Evolutionary conservation across 352 stramenopile species (phyloP).

Genomic region (Phytophthora megakarya): DNA sequence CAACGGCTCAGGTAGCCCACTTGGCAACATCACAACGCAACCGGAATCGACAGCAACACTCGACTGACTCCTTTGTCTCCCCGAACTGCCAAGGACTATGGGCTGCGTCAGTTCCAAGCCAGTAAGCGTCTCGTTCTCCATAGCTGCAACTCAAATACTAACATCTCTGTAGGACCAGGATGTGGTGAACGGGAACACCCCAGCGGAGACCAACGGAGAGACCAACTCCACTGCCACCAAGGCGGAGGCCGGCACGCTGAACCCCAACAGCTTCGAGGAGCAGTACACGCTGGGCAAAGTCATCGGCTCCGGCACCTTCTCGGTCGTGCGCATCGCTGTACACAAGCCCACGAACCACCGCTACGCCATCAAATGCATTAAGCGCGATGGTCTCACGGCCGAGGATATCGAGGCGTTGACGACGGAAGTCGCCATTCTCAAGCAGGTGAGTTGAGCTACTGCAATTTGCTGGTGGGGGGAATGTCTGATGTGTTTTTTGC

Average conservation of each 20-base stretch:
- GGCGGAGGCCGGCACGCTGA: constrained; percentile 28
- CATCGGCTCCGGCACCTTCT: constrained; percentile 91
- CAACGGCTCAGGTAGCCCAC: constrained; percentile 1
- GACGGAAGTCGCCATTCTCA: constrained; percentile 85
- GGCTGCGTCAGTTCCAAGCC: constrained; percentile 80
- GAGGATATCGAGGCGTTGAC: constrained; percentile 89
- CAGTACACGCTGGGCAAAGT: constrained; percentile 87
- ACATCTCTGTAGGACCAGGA: constrained; percentile 39
- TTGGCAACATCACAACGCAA: constrained; percentile 41
- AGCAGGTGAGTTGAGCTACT: constrained; percentile 71
- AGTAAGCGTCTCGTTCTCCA: constrained; percentile 34
- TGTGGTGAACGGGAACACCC: constrained; percentile 49
- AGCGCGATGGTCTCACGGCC: constrained; percentile 82
- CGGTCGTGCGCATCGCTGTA: constrained; percentile 82
- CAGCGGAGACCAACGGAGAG: constrained; percentile 42
- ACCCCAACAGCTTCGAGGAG: constrained; percentile 81
- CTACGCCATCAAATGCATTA: constrained; percentile 94
- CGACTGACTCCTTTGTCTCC: constrained; percentile 20
- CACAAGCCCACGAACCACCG: constrained; percentile 85
- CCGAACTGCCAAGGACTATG: constrained; percentile 41
- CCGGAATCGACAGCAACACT: constrained; percentile 31
- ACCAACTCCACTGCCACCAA: constrained; percentile 31
- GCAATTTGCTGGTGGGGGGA: background rate
- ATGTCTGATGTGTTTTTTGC: constrained; percentile 16
- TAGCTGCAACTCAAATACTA: constrained; percentile 1